Evolutionary conservation across 1,139 yeast species (phyloP), one percentile per base, ranked within the genome.

Genomic region (Candida smagusa): DNA sequence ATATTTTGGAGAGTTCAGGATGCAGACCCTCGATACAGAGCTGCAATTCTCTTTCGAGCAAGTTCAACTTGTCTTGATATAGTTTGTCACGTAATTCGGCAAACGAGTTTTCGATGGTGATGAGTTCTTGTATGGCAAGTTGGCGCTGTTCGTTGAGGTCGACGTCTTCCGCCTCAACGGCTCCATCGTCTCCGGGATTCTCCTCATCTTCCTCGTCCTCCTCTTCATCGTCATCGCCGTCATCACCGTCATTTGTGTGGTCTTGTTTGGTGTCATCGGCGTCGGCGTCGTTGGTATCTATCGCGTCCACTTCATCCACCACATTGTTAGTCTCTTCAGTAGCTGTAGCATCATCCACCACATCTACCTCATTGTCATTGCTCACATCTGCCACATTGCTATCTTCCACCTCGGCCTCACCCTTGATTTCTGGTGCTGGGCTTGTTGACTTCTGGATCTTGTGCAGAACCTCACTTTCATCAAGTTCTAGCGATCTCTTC

Each of bases 1-100:
- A 84, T 23, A 75, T 73, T 47, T 73, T 73, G n/a, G 77, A 58
- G 31, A 77, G 62, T 52, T 90, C 96, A 0, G 97, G 97, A 58
- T 92, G 98, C 16, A 90, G 78, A 6, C 96, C 97, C 49, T 84
- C 86, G 25, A 84, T 68, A 61, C 97, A 90, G 71, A 90, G 77
- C 52, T 84, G 86, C 44, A 90, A 68, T 59, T 92, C 97, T 33
- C 85, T 83, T 50, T 86, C 88, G 45, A 85, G 72, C 44, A 86
- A 75, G 35, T 76, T 70, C 58, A 89, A 68, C 58, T 87, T 89
- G 58, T 83, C 87, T 43, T 81, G 84, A 53, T 79, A 84, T 30
- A 84, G 62, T 56, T 76, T 75, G 58, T 92, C 97, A 46, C 96
- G 78, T 43, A 90, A 68, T 46, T 77, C 73, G 3, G 97, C 97